A percentile compares a stretch with the other conserved stretches of the same genome.
These are phyloP conservation scores for Suillus cothurnatus DNA, from an alignment of 768 basidiomycete genomes.

Conservation along the genomic window DNA sequence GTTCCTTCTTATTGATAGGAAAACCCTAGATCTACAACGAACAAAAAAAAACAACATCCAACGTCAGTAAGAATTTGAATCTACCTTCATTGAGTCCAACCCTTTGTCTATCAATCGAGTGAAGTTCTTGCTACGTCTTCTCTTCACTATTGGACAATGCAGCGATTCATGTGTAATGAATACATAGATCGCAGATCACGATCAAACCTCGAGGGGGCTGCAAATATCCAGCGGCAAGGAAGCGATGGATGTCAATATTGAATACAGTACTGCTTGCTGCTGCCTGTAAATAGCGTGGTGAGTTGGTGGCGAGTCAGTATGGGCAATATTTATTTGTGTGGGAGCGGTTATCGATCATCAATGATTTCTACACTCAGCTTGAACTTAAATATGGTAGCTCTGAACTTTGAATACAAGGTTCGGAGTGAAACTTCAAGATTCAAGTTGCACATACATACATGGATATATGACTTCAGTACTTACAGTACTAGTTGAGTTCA, in stretches of 20 bases:
- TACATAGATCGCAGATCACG: neutral
- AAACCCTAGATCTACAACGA: neutral
- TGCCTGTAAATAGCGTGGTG: neutral
- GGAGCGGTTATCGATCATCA: neutral
- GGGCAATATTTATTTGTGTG: neutral
- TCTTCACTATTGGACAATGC: neutral
- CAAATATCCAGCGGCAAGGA: neutral
- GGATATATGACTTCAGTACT: neutral
- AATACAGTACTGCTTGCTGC: neutral
- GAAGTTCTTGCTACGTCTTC: neutral
- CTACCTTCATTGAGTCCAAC: neutral
- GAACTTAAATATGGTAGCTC: neutral
- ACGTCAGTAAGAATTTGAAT: neutral
- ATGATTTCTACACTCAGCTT: conserved; percentile 7
- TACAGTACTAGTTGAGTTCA: neutral
- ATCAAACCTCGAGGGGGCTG: neutral
- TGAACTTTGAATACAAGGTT: conserved; percentile 7
- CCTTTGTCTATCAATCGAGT: neutral
- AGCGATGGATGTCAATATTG: neutral
- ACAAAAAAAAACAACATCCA: neutral
- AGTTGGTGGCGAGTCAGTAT: neutral
- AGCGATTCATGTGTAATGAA: neutral
- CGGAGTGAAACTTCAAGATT: neutral
- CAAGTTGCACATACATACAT: neutral
- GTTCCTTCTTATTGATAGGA: neutral